These are phyloP conservation scores for Hagleromyces aurorensis DNA, from an alignment of 805 yeast genomes.

Conservation along the genomic window DNA sequence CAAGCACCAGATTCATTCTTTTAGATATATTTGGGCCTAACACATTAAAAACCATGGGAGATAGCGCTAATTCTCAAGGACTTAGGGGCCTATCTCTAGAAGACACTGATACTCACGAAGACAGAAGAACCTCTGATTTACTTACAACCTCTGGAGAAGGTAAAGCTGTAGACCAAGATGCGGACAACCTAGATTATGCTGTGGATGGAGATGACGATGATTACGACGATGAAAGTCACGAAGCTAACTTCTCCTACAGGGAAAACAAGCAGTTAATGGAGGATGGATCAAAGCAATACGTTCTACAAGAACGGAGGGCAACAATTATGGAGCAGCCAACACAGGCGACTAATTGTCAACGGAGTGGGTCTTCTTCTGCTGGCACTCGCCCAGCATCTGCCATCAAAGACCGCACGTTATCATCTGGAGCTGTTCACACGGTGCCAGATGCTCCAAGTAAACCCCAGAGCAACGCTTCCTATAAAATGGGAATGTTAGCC, in stretches of 20 bases:
- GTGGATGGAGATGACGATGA: slow-evolving; percentile 8
- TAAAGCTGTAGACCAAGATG: slow-evolving; percentile 1
- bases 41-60: too few species aligned
- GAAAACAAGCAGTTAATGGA: slow-evolving; percentile 28
- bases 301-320: slow-evolving; percentile 22
- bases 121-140: too few species aligned
- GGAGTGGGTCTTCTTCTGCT: slow-evolving; percentile 1
- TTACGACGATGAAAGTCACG: slow-evolving; percentile 7
- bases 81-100: slow-evolving; percentile 21
- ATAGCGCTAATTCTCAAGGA: too few species aligned
- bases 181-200: slow-evolving; percentile 5
- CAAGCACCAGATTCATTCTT: too few species aligned
- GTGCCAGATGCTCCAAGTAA: slow-evolving; percentile 21
- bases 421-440: slow-evolving; percentile 21
- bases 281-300: slow-evolving; percentile 24
- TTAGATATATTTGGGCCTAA: too few species aligned
- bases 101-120: slow-evolving; percentile 24
- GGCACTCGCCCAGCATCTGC: not conserved
- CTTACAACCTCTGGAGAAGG: not conserved
- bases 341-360: slow-evolving; percentile 4
- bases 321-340: slow-evolving; percentile 16
- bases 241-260: slow-evolving; percentile 28
- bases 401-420: slow-evolving; percentile 13
- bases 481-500: slow-evolving; percentile 39
- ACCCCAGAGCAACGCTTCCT: slow-evolving; percentile 18